phyloP scores from a whole-genome alignment of 148 eudicot species.

The Chenopodium berlandieri region DNA sequence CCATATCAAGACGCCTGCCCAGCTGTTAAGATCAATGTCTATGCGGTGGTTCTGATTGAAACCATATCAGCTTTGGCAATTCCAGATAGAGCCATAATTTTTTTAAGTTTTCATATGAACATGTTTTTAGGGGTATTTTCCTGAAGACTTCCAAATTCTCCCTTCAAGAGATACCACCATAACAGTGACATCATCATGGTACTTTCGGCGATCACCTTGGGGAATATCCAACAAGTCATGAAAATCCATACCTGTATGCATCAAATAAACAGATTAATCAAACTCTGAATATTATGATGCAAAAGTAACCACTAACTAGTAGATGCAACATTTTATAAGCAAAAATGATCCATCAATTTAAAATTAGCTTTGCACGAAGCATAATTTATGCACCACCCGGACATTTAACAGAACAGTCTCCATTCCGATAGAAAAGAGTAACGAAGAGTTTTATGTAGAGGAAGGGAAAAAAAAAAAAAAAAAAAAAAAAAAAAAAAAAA shows the following conservation, averaged over 20 bases:
- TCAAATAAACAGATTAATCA: not conserved
- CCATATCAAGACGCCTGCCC: slow-evolving; percentile 7
- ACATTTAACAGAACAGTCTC: not conserved
- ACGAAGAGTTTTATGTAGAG: not conserved
- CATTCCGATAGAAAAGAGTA: not conserved
- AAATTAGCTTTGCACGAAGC: too few relatives aligned
- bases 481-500: too few relatives aligned
- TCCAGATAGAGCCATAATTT: slow-evolving; percentile 9
- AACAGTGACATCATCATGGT: slow-evolving; percentile 98
- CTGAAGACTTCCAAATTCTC: slow-evolving; percentile 98
- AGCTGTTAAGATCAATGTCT: slow-evolving; percentile 11
- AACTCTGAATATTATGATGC: slow-evolving; percentile 1
- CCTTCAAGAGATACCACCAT: slow-evolving; percentile 99
- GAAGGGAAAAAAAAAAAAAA: too few relatives aligned
- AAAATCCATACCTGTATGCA: slow-evolving; percentile 79
- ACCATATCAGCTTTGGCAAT: slow-evolving; percentile 2
- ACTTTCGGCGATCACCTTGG: slow-evolving; percentile 94
- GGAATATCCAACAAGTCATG: slow-evolving; percentile 98
- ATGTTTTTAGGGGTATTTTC: slow-evolving; percentile 67
- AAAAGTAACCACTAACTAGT: not conserved
- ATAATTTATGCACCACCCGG: not conserved
- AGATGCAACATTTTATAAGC: not conserved
- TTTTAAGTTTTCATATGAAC: slow-evolving; percentile 20
- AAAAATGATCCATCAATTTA: not conserved
- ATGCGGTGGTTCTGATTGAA: slow-evolving; percentile 1